These are phyloP conservation scores for Meyerozyma carpophila DNA, from an alignment of 1,139 yeast species.

Conservation along the genomic window DNA sequence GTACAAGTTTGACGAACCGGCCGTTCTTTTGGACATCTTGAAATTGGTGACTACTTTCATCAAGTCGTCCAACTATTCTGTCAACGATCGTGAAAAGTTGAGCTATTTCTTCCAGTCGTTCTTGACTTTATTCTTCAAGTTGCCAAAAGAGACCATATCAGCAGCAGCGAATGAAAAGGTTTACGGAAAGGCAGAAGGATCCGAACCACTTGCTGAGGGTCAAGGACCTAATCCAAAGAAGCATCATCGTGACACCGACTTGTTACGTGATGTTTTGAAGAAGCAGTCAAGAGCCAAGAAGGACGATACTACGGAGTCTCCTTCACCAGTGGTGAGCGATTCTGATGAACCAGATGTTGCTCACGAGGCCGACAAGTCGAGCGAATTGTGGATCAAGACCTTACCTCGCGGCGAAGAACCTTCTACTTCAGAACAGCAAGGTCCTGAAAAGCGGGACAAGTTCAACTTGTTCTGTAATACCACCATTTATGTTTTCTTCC, in stretches of 20 bases:
- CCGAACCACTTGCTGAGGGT: conserved; percentile 2
- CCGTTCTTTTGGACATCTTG: conserved; percentile 68
- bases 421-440: conserved; percentile 13
- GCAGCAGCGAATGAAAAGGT: conserved; percentile 13
- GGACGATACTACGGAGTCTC: conserved; percentile 32
- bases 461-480: conserved; percentile 87
- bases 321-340: conserved; percentile 24
- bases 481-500: conserved; percentile 85
- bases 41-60: conserved; percentile 67
- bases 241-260: conserved; percentile 59
- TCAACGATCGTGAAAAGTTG: conserved; percentile 75
- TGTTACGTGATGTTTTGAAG: conserved; percentile 71
- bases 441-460: conserved; percentile 32
- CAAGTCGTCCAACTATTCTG: conserved; percentile 68
- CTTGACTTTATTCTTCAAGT: conserved; percentile 61
- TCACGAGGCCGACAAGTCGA: conserved; percentile 52
- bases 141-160: conserved; percentile 31
- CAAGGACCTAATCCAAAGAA: conserved; percentile 26
- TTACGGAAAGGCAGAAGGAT: conserved; percentile 8
- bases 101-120: conserved; percentile 69
- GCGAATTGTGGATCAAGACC: conserved; percentile 61
- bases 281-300: conserved; percentile 49
- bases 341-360: conserved; percentile 28
- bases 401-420: conserved; percentile 14
- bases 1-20: conserved; percentile 60